These are phyloP conservation scores for Erigeron philadelphicus DNA, from an alignment of 140 eudicot genomes.

Conservation along the genomic window DNA sequence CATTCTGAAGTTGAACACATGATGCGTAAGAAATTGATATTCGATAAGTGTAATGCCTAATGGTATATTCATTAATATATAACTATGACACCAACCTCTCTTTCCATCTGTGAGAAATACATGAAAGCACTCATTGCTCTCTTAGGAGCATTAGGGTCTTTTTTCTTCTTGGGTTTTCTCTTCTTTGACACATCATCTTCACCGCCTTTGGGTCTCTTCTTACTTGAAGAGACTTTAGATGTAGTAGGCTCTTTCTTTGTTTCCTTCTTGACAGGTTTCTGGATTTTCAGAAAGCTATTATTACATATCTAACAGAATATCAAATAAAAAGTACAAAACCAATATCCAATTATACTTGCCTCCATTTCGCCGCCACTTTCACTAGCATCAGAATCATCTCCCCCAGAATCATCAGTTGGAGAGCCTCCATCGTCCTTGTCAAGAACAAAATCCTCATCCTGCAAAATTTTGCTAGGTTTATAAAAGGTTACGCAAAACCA, in stretches of 20 bases:
- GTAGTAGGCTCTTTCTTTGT: constrained; percentile 49
- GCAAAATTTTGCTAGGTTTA: constrained; percentile 10
- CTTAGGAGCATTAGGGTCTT: constrained; percentile 98
- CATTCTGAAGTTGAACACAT: constrained; percentile 43
- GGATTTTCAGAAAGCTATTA: constrained; percentile 23
- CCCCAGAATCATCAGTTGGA: constrained; percentile 94
- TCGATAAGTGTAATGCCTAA: constrained; percentile 1
- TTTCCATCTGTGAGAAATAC: constrained; percentile 74
- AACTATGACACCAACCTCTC: constrained; percentile 52
- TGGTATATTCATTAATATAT: not conserved
- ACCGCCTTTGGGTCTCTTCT: constrained; percentile 58
- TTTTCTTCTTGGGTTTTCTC: constrained; percentile 81
- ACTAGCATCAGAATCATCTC: constrained; percentile 83
- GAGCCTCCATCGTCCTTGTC: constrained; percentile 94
- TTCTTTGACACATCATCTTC: constrained; percentile 76
- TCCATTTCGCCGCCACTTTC: constrained; percentile 65
- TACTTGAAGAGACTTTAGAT: constrained; percentile 54
- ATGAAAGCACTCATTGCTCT: constrained; percentile 75
- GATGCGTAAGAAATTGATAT: constrained; percentile 7
- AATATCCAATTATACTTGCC: constrained; percentile 28
- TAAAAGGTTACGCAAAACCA: not conserved
- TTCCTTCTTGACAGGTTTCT: constrained; percentile 70
- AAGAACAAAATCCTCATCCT: constrained; percentile 92
- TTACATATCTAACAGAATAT: not conserved
- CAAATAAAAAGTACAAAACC: not conserved